Conservation (phyloP, 148 eudicot species). For the Rhododendron kiyosumense region DNA sequence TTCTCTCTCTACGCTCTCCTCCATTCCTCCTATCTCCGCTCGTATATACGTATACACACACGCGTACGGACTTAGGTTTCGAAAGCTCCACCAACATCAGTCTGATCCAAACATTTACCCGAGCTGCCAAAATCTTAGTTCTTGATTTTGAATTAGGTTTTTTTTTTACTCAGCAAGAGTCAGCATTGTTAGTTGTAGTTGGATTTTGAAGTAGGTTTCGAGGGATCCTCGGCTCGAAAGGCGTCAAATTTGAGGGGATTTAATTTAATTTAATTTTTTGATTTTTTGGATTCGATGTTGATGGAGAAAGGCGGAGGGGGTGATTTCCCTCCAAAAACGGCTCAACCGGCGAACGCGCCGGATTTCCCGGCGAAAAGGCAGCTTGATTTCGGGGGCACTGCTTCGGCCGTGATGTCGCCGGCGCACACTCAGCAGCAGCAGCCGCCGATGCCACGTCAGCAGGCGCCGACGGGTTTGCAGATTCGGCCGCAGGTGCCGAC, state of each 20-base stretch:
- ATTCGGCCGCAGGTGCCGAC: not conserved
- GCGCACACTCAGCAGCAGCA: slow-evolving; percentile 24
- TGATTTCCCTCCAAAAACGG: slow-evolving; percentile 36
- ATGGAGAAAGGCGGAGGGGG: slow-evolving; percentile 58
- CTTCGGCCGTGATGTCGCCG: slow-evolving; percentile 19
- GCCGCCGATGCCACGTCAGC: slow-evolving; percentile 5
- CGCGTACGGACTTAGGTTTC: not conserved
- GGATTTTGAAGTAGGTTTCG: not conserved
- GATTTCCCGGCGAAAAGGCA: slow-evolving; percentile 64
- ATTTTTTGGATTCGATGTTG: slow-evolving; percentile 14
- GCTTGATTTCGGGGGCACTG: slow-evolving; percentile 42
- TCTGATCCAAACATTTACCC: not conserved
- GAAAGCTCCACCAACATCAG: not conserved
- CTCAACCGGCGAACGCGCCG: slow-evolving; percentile 21
- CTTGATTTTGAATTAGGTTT: not conserved
- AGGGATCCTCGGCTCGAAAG: not conserved
- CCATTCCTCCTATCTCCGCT: not conserved
- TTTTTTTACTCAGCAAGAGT: not conserved
- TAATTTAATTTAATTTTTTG: not conserved
- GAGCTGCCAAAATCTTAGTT: not conserved
- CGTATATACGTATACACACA: not conserved
- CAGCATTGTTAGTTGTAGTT: not conserved
- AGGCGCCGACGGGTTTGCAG: not conserved
- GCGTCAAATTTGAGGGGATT: slow-evolving; percentile 8
- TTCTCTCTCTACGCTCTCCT: slow-evolving; percentile 11